Evolutionary conservation across 78 protist species (phyloP), one percentile per base, ranked within the genome.

Genomic region (Emiliania huxleyi): DNA sequence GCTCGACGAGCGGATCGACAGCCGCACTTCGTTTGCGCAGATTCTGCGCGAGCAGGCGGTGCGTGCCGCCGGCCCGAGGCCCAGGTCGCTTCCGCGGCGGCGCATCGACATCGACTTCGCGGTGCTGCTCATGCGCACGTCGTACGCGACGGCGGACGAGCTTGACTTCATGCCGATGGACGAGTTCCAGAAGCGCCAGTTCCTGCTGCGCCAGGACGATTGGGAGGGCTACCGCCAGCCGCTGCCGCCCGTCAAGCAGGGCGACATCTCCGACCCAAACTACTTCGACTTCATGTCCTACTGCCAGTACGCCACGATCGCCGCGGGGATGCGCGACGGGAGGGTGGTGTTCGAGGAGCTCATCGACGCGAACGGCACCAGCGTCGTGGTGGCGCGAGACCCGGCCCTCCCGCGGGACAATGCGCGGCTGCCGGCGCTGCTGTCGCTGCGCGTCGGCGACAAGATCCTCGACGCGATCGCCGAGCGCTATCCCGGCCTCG

Each of bases 251-350:
- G 35, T 56, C 35, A 38, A 45, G 85, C 92, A 90, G 92, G 92
- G 92, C 37, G 92, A 90, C 25, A 43, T 90, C 71, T 90, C n/a
- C n/a, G n/a, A n/a, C n/a, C n/a, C n/a, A n/a, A n/a, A n/a, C n/a
- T n/a, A n/a, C n/a, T n/a, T n/a, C 22, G 92, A 90, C 85, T 90
- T 90, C 92, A 90, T 90, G 38, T 35, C 49, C 71, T 43, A 55
- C 26, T 77, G 71, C 55, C 92, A 90, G 69, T 71, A 45, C 62
- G 69, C 87, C 18, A 45, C 92, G n/a, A 71, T 90, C 55, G n/a
- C n/a, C 37, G 42, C 19, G 56, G 43, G 1, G 26, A 90, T 90
- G 87, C 87, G 85, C 23, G 21, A 23, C 8, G 85, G 71, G 19
- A 3, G n/a, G 11, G 8, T 4, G 26, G n/a, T 71, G 44, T 90